phyloP scores from a whole-genome alignment of 306 rosid genomes.

The Lotus japonicus region DNA sequence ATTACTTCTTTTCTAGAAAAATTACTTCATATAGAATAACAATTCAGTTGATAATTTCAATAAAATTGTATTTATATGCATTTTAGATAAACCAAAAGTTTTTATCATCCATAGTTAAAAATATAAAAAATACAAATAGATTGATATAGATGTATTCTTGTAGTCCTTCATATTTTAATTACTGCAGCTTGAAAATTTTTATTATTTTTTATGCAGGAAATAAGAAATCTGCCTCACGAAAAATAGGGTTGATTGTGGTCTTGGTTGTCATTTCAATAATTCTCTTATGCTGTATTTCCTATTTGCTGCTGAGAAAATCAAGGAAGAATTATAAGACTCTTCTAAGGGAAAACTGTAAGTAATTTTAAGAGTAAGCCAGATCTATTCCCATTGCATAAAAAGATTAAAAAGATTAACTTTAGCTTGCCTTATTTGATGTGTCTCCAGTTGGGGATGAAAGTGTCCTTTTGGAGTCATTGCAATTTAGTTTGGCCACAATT shows the following conservation, averaged over 20 bases:
- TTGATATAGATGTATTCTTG: not conserved
- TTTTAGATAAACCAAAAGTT: no score
- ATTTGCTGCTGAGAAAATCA: slow-evolving; percentile 20
- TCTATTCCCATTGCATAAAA: not conserved
- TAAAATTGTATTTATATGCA: no score
- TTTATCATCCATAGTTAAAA: no score
- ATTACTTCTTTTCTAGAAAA: no score
- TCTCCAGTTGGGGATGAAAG: slow-evolving; percentile 12
- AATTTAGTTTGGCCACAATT: slow-evolving; percentile 20
- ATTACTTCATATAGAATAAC: no score
- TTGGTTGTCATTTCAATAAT: not conserved
- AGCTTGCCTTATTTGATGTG: not conserved
- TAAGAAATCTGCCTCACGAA: not conserved
- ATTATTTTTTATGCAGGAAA: slow-evolving; percentile 23
- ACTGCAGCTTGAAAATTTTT: not conserved
- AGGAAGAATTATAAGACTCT: slow-evolving; percentile 13
- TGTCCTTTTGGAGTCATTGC: slow-evolving; percentile 30
- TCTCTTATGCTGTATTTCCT: slow-evolving; percentile 2
- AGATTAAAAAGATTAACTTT: not conserved
- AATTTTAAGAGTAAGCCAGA: not conserved
- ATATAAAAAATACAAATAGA: not conserved
- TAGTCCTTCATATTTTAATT: not conserved
- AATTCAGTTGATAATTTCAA: no score
- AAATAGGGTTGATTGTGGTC: slow-evolving; percentile 13
- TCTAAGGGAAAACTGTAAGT: slow-evolving; percentile 20